Base-by-base conservation (phyloP, 495 filamentous ascomycete species). In the Penicillium manginii region DNA sequence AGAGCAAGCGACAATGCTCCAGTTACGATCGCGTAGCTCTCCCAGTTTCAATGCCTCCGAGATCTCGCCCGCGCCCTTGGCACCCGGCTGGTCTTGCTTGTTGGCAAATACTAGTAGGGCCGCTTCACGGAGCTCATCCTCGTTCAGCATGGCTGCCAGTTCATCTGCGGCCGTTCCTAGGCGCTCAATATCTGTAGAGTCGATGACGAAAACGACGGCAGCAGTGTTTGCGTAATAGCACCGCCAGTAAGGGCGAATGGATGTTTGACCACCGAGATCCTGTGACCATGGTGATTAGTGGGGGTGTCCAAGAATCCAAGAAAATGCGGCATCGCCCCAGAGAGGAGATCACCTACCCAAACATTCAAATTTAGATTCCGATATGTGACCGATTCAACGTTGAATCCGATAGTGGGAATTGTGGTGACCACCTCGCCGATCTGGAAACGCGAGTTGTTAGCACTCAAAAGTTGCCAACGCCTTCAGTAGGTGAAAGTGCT, bases 141-240 rank as follows among this genome's bases (percentile, higher is more conserved):
- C 94, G 69, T 92, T 92, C 54, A 98, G 74, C 96, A 98, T 98
- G 2, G 93, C 91, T 40, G 89, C 84, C 35, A 98, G 79, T 73
- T 98, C 94, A 64, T 97, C 94, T 9, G 92, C 86, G 1, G 94
- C 94, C 1, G 92, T 98, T 48, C 90, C 87, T 45, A 98, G 78
- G 46, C 94, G 90, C 60, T 97, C 91, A 66, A 97, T 93, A 84
- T 98, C 94, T 57, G 94, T 98, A 46, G 89, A 92, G 69, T 98
- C 94, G 67, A 98, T 93, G 55, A 98, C 94, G 76, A 98, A 98
- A 63, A 98, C 89, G 57, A 98, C 96, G 14, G 94, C 94, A n/a
- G 96, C 94, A 2, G 96, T 98, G 78, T 98, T 97, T 67, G 94
- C 93, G 71, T 98, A 98, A 82, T 98, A 98, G 75, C 96, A 98